A percentile compares a stretch with the other conserved stretches of the same genome.
Evolutionary conservation across 2,329 filamentous ascomycete genomes (phyloP).

Genomic region (Fusarium sp.): DNA sequence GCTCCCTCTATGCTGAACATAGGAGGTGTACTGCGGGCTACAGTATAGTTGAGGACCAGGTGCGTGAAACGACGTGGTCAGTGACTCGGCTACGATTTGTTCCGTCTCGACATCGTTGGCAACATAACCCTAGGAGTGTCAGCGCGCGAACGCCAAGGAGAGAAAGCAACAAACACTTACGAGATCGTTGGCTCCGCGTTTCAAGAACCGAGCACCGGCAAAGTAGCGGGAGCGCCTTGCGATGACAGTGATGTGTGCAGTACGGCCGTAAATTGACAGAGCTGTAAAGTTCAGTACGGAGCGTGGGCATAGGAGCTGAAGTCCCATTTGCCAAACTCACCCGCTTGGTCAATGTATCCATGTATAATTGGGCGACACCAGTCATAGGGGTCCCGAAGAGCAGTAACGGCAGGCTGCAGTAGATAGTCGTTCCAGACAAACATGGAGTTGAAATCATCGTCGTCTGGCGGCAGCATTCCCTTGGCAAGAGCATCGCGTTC

Average conservation of each 20-base stretch:
- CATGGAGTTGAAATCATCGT: slow-evolving; percentile 86
- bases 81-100: slow-evolving; percentile 94
- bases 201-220: slow-evolving; percentile 92
- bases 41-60: slow-evolving; percentile 86
- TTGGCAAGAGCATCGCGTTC: slow-evolving; percentile 77
- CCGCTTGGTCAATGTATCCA: slow-evolving; percentile 92
- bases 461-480: slow-evolving; percentile 66
- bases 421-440: slow-evolving; percentile 98
- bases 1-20: slow-evolving; percentile 94
- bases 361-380: slow-evolving; percentile 98
- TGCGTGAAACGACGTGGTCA: slow-evolving; percentile 95
- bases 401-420: slow-evolving; percentile 75
- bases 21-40: slow-evolving; percentile 93
- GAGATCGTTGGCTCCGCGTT: slow-evolving; percentile 91
- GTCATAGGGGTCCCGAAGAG: slow-evolving; percentile 84
- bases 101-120: slow-evolving; percentile 99
- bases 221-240: slow-evolving; percentile 92
- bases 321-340: slow-evolving; percentile 42
- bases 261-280: slow-evolving; percentile 85
- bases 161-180: slow-evolving; percentile 44
- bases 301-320: neutral
- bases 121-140: slow-evolving; percentile 75
- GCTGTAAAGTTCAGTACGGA: slow-evolving; percentile 50
- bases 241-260: slow-evolving; percentile 92
- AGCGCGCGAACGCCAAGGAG: neutral